Percentiles rank a stretch among this genome's conserved stretches.
Evolutionary conservation across 768 basidiomycete genomes (phyloP).

Genomic region (Filobasidium floriforme): DNA sequence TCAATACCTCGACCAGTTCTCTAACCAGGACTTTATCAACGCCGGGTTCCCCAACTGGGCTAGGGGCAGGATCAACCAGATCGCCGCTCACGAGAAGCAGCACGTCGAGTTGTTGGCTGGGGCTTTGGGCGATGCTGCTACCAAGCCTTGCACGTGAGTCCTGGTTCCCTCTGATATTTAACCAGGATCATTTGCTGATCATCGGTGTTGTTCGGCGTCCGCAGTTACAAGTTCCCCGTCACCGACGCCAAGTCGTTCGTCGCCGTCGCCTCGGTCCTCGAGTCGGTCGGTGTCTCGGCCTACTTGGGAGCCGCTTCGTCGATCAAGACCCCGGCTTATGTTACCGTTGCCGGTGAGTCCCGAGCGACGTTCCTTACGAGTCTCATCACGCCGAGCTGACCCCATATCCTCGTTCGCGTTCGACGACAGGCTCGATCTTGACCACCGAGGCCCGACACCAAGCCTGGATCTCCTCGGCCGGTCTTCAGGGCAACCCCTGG

Average conservation of each 20-base stretch:
- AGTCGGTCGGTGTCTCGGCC: conserved; percentile 52
- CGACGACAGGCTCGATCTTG: conserved; percentile 50
- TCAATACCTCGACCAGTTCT: conserved; percentile 49
- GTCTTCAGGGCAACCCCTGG: conserved; percentile 51
- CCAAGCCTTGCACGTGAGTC: conserved; percentile 49
- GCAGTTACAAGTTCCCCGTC: conserved; percentile 40
- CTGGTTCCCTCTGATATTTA: conserved; percentile 37
- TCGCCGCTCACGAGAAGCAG: conserved; percentile 50
- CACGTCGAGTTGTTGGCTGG: conserved; percentile 52
- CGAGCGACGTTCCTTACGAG: no score
- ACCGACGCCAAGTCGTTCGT: conserved; percentile 50
- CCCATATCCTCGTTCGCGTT: not conserved
- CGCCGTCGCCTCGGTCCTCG: conserved; percentile 50
- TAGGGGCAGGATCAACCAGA: conserved; percentile 51
- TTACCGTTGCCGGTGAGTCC: conserved; percentile 46
- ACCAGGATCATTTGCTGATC: not conserved
- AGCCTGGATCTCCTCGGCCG: conserved; percentile 53
- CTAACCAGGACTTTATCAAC: conserved; percentile 48
- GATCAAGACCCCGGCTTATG: conserved; percentile 49
- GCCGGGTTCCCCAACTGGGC: conserved; percentile 47
- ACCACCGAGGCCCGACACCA: conserved; percentile 55
- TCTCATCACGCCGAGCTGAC: not conserved
- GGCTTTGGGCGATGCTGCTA: conserved; percentile 48
- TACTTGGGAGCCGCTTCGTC: conserved; percentile 53
- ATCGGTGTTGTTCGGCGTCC: not conserved